phyloP scores from a whole-genome alignment of 331 rosid genomes.

The Quercus tomentella region DNA sequence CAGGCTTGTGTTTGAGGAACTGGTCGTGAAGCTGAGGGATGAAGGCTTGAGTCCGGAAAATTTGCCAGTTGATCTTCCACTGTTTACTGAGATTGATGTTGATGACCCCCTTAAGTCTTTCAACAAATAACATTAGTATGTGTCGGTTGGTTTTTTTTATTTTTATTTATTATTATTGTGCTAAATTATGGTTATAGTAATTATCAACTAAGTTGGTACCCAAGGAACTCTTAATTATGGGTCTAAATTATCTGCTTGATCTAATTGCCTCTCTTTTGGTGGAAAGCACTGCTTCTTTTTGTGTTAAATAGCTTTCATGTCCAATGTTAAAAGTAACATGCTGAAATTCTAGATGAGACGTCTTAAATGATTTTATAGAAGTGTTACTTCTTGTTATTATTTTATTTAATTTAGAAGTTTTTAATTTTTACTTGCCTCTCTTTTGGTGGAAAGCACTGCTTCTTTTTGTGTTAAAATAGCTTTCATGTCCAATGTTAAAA shows the following conservation, averaged over 20 bases:
- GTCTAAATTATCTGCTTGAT: neutral
- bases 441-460: too few relatives aligned
- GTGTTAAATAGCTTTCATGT: too few relatives aligned
- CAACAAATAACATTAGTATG: constrained; percentile 6
- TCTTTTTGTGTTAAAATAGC: too few relatives aligned
- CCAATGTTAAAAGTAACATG: too few relatives aligned
- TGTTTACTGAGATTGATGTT: constrained; percentile 48
- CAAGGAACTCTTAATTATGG: neutral
- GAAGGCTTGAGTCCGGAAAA: constrained; percentile 54
- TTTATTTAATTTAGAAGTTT: too few relatives aligned
- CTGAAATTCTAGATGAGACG: too few relatives aligned
- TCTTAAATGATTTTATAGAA: too few relatives aligned
- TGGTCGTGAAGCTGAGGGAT: constrained; percentile 51
- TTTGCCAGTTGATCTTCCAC: constrained; percentile 67
- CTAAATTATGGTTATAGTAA: neutral
- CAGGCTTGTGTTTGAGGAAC: constrained; percentile 65
- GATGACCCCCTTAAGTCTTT: constrained; percentile 63
- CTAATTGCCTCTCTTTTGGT: neutral
- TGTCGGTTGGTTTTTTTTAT: neutral
- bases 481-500: too few relatives aligned
- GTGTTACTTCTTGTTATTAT: too few relatives aligned
- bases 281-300: too few relatives aligned
- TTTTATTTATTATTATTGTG: neutral
- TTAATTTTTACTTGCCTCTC: too few relatives aligned
- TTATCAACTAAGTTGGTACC: neutral